Evolutionary conservation across 106 monocot species (phyloP).

Genomic region (Alisma plantagoaquatica): DNA sequence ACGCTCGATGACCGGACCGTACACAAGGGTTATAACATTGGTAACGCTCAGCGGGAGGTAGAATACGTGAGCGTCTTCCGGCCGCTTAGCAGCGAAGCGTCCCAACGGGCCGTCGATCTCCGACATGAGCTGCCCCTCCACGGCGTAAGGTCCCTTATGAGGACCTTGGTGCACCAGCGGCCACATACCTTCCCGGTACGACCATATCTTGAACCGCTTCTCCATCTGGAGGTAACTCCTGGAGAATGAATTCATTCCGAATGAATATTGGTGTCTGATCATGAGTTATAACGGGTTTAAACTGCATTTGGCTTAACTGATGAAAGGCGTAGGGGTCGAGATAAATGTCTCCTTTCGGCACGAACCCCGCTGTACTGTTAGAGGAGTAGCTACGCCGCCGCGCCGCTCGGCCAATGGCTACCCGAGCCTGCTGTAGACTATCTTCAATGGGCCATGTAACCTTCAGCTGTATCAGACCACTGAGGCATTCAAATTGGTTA

Average conservation of each 20-base stretch:
- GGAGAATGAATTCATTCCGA: not conserved
- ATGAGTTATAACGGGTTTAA: no score
- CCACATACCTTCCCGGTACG: conserved; percentile 56
- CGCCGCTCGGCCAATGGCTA: conserved; percentile 37
- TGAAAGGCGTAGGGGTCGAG: conserved; percentile 54
- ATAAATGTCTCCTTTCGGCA: conserved; percentile 45
- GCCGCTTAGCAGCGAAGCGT: conserved; percentile 28
- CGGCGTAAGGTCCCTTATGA: conserved; percentile 37
- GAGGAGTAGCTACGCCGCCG: not conserved
- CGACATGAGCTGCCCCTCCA: conserved; percentile 58
- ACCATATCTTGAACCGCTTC: conserved; percentile 59
- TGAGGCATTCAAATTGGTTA: no score
- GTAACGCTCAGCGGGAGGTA: conserved; percentile 72
- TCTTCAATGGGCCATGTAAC: conserved; percentile 34
- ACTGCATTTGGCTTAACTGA: conserved; percentile 14
- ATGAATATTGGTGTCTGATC: no score
- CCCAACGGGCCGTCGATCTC: conserved; percentile 28
- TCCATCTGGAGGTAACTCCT: conserved; percentile 94
- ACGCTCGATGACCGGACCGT: conserved; percentile 18
- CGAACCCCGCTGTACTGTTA: conserved; percentile 16
- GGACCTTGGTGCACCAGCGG: conserved; percentile 60
- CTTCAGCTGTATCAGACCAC: no score
- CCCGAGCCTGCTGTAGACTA: conserved; percentile 40
- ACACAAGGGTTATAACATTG: conserved; percentile 43
- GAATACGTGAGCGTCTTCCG: conserved; percentile 46